These are phyloP conservation scores for Suhomyces bolitotheri DNA, from an alignment of 1,139 yeast genomes.

Conservation along the genomic window DNA sequence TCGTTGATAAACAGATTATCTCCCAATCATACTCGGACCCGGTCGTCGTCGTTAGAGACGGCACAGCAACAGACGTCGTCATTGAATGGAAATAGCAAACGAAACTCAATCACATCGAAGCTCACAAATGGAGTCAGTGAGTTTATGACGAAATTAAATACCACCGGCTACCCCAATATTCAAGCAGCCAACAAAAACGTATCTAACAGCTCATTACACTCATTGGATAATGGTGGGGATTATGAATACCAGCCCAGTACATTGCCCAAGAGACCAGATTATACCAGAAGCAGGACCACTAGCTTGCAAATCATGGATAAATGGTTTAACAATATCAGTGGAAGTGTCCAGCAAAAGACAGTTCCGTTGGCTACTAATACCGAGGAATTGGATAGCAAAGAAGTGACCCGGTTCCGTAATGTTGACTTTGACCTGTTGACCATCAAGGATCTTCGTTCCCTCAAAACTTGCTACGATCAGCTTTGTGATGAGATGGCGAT, in stretches of 20 bases:
- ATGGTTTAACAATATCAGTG: constrained; percentile 40
- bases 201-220: constrained; percentile 34
- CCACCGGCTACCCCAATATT: constrained; percentile 15
- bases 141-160: constrained; percentile 44
- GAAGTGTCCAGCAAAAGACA: constrained; percentile 8
- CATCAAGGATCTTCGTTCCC: constrained; percentile 34
- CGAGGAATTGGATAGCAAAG: constrained; percentile 17
- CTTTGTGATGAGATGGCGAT: constrained; percentile 27
- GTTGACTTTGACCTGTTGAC: constrained; percentile 40
- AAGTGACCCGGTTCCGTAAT: constrained; percentile 35
- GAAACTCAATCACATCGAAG: constrained; percentile 42
- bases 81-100: constrained; percentile 17
- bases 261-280: constrained; percentile 26
- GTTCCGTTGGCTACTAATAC: constrained; percentile 10
- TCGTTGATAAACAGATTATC: constrained; percentile 34
- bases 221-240: constrained; percentile 29
- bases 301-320: constrained; percentile 48
- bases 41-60: constrained; percentile 41
- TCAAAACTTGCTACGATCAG: constrained; percentile 41
- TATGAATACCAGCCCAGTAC: constrained; percentile 14
- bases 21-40: constrained; percentile 38
- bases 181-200: constrained; percentile 20
- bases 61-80: constrained; percentile 1
- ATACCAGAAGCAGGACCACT: constrained; percentile 35
- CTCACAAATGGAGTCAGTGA: constrained; percentile 43